A percentile compares a stretch with the other conserved stretches of the same genome.
These are phyloP conservation scores for Colletotrichum somersetense DNA, from an alignment of 2,329 filamentous ascomycete species.

Conservation along the genomic window DNA sequence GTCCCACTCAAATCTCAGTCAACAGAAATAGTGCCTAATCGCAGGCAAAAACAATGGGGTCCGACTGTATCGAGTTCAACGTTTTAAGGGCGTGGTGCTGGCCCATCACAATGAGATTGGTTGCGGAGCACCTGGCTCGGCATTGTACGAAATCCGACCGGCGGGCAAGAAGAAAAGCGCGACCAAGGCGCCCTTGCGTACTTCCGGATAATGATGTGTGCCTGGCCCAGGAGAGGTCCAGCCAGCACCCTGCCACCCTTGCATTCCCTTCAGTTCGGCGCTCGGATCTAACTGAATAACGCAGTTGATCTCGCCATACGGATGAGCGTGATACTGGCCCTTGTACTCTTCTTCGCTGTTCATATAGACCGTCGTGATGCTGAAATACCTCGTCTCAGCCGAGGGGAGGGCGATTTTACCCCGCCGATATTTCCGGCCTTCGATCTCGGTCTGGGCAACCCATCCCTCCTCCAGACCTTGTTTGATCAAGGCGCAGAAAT, in stretches of 20 bases:
- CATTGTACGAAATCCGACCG: slow-evolving; percentile 64
- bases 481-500: slow-evolving; percentile 54
- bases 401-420: slow-evolving; percentile 61
- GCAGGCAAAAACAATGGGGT: background rate
- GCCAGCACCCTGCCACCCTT: slow-evolving; percentile 67
- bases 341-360: slow-evolving; percentile 60
- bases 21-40: background rate
- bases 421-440: slow-evolving; percentile 61
- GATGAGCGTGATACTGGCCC: slow-evolving; percentile 65
- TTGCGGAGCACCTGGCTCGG: slow-evolving; percentile 58
- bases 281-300: slow-evolving; percentile 62
- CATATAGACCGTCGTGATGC: slow-evolving; percentile 70
- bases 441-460: slow-evolving; percentile 58
- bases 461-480: slow-evolving; percentile 59
- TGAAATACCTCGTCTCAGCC: slow-evolving; percentile 62
- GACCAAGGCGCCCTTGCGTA: slow-evolving; percentile 62
- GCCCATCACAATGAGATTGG: slow-evolving; percentile 46
- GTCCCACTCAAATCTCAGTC: background rate
- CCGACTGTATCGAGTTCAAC: too few relatives aligned
- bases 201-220: slow-evolving; percentile 69
- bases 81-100: background rate
- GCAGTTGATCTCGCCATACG: slow-evolving; percentile 69
- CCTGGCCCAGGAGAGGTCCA: slow-evolving; percentile 68
- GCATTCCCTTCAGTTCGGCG: slow-evolving; percentile 67
- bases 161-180: slow-evolving; percentile 68